phyloP scores from a whole-genome alignment of 2,329 filamentous ascomycete species.

The Pyricularia grisea region DNA sequence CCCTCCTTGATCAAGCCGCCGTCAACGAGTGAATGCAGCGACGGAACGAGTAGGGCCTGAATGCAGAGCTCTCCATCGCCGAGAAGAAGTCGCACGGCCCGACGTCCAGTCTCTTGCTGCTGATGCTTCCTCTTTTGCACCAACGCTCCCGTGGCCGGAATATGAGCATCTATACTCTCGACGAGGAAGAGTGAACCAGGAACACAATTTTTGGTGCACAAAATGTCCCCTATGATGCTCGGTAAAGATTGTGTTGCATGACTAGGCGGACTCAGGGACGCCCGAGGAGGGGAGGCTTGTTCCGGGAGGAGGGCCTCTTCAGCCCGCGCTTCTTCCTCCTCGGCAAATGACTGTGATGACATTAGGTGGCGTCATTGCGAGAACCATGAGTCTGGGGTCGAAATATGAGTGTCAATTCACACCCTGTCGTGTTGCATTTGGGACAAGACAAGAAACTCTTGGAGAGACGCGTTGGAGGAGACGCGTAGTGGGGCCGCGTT shows the following conservation, averaged over 20 bases:
- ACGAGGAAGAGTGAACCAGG: slow-evolving; percentile 40
- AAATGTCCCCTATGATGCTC: slow-evolving; percentile 32
- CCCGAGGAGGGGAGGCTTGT: neutral
- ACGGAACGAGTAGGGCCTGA: slow-evolving; percentile 37
- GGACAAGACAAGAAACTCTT: neutral
- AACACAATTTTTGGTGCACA: slow-evolving; percentile 36
- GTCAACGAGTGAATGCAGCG: slow-evolving; percentile 39
- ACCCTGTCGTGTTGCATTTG: neutral
- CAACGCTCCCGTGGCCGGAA: neutral
- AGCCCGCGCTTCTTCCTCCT: neutral
- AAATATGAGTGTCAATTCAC: neutral
- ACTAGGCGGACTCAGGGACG: neutral
- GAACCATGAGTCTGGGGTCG: neutral
- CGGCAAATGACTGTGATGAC: neutral
- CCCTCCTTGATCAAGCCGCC: slow-evolving; percentile 34
- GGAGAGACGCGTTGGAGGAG: neutral
- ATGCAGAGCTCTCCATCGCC: slow-evolving; percentile 44
- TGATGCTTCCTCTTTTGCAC: neutral
- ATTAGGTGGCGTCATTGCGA: slow-evolving; percentile 11
- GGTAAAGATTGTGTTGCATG: neutral
- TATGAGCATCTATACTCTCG: slow-evolving; percentile 27
- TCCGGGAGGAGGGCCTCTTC: neutral
- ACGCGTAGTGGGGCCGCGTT: neutral
- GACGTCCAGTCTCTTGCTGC: slow-evolving; percentile 9
- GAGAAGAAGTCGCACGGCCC: slow-evolving; percentile 36